phyloP scores from a whole-genome alignment of 805 yeast genomes.

The Myxozyma neotropica region DNA sequence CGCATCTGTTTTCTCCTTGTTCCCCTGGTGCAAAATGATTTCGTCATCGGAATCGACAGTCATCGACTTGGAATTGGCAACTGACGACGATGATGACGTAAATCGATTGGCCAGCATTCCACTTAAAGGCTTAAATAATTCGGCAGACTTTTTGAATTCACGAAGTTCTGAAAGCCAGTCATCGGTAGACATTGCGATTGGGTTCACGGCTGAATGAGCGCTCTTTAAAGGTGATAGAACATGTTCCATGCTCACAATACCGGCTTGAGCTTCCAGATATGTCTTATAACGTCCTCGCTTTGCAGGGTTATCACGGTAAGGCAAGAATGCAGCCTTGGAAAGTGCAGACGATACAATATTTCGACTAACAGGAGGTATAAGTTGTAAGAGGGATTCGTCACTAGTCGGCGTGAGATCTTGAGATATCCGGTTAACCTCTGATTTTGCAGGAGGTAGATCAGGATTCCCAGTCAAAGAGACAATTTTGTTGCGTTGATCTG shows the following conservation, averaged over 20 bases:
- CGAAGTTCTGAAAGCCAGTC: slow-evolving; percentile 30
- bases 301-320: slow-evolving; percentile 33
- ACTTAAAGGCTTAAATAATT: slow-evolving; percentile 35
- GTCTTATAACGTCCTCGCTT: slow-evolving; percentile 34
- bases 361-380: slow-evolving; percentile 8
- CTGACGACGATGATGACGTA: slow-evolving; percentile 17
- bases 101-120: slow-evolving; percentile 38
- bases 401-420: not conserved
- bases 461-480: slow-evolving; percentile 30
- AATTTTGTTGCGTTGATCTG: slow-evolving; percentile 32
- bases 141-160: slow-evolving; percentile 38
- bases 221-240: not conserved
- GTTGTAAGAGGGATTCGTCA: not conserved
- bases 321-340: slow-evolving; percentile 15
- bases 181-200: not conserved
- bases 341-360: slow-evolving; percentile 33
- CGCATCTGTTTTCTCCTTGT: not conserved
- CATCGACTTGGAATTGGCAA: not conserved
- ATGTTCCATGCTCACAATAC: not conserved
- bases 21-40: not conserved
- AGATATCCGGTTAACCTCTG: not conserved
- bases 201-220: not conserved
- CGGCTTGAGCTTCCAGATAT: slow-evolving; percentile 35
- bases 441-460: slow-evolving; percentile 31
- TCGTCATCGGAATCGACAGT: slow-evolving; percentile 13